These are phyloP conservation scores for Melaleuca alternifolia DNA, from an alignment of 345 rosid genomes.

Conservation along the genomic window DNA sequence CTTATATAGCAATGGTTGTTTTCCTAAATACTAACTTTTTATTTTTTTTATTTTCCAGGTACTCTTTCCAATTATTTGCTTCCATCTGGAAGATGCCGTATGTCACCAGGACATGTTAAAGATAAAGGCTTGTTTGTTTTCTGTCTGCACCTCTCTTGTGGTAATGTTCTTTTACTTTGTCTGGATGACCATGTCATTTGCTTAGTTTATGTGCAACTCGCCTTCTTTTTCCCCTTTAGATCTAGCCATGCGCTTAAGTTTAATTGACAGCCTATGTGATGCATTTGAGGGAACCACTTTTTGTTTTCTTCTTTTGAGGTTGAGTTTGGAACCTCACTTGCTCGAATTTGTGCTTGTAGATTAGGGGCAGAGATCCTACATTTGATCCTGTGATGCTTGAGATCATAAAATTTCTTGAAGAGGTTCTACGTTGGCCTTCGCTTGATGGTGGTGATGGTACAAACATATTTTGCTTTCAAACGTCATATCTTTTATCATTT, in stretches of 20 bases:
- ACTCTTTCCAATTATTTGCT: conserved; percentile 51
- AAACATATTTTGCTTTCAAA: neutral
- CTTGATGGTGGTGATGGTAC: conserved; percentile 58
- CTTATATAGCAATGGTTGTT: neutral
- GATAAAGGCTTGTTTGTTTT: conserved; percentile 77
- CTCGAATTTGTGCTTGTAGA: conserved; percentile 23
- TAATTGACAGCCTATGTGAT: neutral
- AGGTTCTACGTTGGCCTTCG: conserved; percentile 67
- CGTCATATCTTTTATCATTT: neutral
- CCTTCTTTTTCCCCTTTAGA: neutral
- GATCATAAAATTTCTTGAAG: conserved; percentile 43
- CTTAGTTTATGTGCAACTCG: neutral
- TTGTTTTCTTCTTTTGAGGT: neutral
- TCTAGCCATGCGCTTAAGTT: neutral
- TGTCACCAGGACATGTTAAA: conserved; percentile 32
- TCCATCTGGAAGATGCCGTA: conserved; percentile 37
- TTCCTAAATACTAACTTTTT: neutral
- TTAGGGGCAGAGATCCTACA: conserved; percentile 49
- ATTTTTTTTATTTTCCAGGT: conserved; percentile 34
- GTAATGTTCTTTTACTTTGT: conserved; percentile 22
- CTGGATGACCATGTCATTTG: neutral
- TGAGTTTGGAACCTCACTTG: neutral
- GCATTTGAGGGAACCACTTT: neutral
- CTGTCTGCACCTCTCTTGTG: conserved; percentile 73
- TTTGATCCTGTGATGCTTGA: conserved; percentile 33